Conservation (phyloP, 2,329 filamentous ascomycete species). For the Monilinia fructicola region DNA sequence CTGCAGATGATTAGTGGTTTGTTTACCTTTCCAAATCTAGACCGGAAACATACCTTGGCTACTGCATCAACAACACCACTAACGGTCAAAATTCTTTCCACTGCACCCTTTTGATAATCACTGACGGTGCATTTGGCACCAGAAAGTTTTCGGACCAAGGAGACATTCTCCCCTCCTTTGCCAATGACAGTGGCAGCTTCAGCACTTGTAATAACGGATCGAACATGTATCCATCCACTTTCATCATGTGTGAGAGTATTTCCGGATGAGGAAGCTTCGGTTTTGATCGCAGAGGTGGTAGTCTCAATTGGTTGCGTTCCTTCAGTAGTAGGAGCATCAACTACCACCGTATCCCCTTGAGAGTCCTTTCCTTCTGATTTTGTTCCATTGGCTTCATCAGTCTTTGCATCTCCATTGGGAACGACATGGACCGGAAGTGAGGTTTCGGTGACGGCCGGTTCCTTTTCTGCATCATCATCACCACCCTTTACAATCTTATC, state of each 20-base stretch:
- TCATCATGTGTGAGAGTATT: constrained; percentile 73
- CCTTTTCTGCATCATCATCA: constrained; percentile 47
- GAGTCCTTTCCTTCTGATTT: constrained; percentile 55
- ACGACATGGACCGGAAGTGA: constrained; percentile 48
- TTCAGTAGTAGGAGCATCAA: constrained; percentile 47
- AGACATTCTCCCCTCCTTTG: constrained; percentile 98
- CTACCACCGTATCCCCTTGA: constrained; percentile 68
- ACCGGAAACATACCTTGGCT: constrained; percentile 70
- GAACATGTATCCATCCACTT: constrained; percentile 93
- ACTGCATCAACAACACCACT: constrained; percentile 95
- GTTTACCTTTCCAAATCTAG: background rate
- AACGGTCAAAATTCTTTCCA: constrained; percentile 96
- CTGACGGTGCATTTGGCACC: constrained; percentile 98
- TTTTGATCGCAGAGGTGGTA: constrained; percentile 45
- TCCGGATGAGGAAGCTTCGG: constrained; percentile 33
- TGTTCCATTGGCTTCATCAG: constrained; percentile 46
- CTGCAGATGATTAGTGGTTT: constrained; percentile 46
- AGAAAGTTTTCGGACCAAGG: constrained; percentile 90
- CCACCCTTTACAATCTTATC: constrained; percentile 82
- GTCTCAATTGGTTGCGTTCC: constrained; percentile 54
- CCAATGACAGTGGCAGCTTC: constrained; percentile 98
- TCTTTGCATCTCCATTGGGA: constrained; percentile 45
- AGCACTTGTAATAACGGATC: constrained; percentile 93
- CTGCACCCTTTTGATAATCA: constrained; percentile 94
- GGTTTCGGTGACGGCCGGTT: constrained; percentile 35